Conservation (phyloP, 2,329 filamentous ascomycete species). For the Diaporthe batatas region DNA sequence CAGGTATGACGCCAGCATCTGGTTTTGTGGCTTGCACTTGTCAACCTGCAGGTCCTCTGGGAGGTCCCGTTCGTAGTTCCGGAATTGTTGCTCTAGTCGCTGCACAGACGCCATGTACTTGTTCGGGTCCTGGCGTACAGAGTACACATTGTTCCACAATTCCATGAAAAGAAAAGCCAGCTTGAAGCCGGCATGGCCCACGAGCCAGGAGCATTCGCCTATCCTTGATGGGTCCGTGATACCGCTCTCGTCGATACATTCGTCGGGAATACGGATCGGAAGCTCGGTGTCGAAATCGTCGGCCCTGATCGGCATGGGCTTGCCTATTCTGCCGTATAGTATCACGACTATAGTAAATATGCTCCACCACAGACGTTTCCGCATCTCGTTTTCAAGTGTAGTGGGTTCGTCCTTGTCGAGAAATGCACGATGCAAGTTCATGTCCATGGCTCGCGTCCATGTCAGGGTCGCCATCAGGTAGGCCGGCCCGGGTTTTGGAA, state of each 20-base stretch:
- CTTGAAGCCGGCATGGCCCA: constrained; percentile 76
- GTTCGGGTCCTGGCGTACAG: constrained; percentile 72
- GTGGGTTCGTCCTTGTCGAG: constrained; percentile 62
- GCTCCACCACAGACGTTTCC: constrained; percentile 84
- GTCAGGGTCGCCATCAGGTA: constrained; percentile 76
- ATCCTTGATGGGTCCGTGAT: constrained; percentile 65
- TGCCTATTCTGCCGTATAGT: constrained; percentile 81
- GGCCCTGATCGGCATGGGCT: constrained; percentile 79
- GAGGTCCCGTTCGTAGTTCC: constrained; percentile 73
- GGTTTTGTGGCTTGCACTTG: constrained; percentile 55
- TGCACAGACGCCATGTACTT: constrained; percentile 74
- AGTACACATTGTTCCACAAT: constrained; percentile 82
- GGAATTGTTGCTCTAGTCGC: constrained; percentile 74
- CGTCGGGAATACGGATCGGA: constrained; percentile 79
- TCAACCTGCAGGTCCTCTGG: constrained; percentile 71
- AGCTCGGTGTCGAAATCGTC: constrained; percentile 86
- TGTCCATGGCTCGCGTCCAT: constrained; percentile 77
- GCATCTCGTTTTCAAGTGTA: constrained; percentile 78
- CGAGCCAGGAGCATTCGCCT: constrained; percentile 75
- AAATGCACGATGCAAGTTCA: constrained; percentile 80
- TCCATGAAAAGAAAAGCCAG: constrained; percentile 77
- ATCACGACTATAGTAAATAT: constrained; percentile 75
- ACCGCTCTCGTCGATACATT: constrained; percentile 74
- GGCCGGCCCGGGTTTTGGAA: constrained; percentile 83
- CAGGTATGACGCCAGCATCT: constrained; percentile 67